Percentiles rank a stretch among this genome's conserved stretches.
phyloP scores from a whole-genome alignment of 768 basidiomycete species.

The Macrolepiota dolichaula region DNA sequence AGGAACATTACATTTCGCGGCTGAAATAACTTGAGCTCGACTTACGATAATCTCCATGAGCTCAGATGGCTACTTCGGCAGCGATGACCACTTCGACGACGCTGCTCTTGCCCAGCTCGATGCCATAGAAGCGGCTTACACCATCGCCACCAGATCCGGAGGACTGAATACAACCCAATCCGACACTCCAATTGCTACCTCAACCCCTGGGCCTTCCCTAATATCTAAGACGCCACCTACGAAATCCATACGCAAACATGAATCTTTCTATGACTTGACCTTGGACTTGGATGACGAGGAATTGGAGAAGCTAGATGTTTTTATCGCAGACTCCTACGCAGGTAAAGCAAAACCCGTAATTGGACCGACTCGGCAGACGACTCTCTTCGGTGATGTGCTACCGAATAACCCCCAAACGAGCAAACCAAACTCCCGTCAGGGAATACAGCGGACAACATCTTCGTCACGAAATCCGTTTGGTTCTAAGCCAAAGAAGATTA shows the following conservation, averaged over 20 bases:
- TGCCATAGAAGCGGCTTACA: constrained; percentile 64
- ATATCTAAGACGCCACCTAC: constrained; percentile 12
- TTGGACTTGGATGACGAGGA: constrained; percentile 57
- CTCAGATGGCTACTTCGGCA: constrained; percentile 72
- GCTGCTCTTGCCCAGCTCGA: constrained; percentile 60
- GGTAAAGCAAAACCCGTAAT: constrained; percentile 36
- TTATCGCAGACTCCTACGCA: constrained; percentile 46
- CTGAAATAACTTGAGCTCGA: neutral
- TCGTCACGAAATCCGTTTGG: constrained; percentile 43
- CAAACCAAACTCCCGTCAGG: constrained; percentile 32
- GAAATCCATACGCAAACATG: constrained; percentile 24
- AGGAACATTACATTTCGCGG: neutral
- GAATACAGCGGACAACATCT: constrained; percentile 38
- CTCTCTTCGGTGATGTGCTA: constrained; percentile 61
- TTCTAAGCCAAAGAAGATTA: constrained; percentile 60
- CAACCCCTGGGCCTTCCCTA: constrained; percentile 16
- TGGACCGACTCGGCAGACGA: constrained; percentile 55
- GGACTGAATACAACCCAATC: constrained; percentile 6
- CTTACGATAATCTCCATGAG: constrained; percentile 46
- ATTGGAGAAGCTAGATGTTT: constrained; percentile 49
- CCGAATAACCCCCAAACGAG: constrained; percentile 28
- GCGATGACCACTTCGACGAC: constrained; percentile 59
- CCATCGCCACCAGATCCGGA: constrained; percentile 19
- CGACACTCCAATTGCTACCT: constrained; percentile 10
- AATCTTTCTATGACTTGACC: constrained; percentile 50